Conservation (phyloP, 1,139 yeast genomes). For the Hanseniaspora gamundiae region DNA sequence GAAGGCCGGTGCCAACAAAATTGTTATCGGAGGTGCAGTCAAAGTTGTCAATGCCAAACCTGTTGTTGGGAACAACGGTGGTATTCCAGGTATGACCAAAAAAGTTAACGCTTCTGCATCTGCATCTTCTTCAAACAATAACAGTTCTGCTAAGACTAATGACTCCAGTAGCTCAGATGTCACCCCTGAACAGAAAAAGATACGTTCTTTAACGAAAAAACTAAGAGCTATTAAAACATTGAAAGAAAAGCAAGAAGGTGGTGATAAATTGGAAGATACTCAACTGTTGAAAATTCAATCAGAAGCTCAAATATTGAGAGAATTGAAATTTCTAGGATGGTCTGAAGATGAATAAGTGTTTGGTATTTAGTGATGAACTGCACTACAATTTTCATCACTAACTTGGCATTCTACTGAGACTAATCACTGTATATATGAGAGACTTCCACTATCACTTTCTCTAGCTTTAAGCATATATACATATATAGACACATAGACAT, state of each 20-base stretch:
- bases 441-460: too few relatives aligned
- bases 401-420: too few relatives aligned
- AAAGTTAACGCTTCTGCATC: slow-evolving; percentile 32
- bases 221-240: slow-evolving; percentile 86
- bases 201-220: slow-evolving; percentile 81
- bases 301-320: slow-evolving; percentile 67
- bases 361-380: neutral
- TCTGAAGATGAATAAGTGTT: slow-evolving; percentile 12
- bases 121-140: slow-evolving; percentile 62
- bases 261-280: slow-evolving; percentile 83
- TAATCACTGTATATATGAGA: too few relatives aligned
- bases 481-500: too few relatives aligned
- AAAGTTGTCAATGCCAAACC: slow-evolving; percentile 14
- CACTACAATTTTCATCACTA: neutral
- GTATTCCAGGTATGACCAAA: slow-evolving; percentile 6
- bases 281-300: slow-evolving; percentile 83
- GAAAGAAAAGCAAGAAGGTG: slow-evolving; percentile 72
- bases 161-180: slow-evolving; percentile 14
- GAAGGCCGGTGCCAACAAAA: slow-evolving; percentile 60
- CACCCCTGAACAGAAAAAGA: slow-evolving; percentile 70
- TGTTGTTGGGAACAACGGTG: slow-evolving; percentile 6
- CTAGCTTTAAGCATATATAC: too few relatives aligned
- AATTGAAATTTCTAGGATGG: slow-evolving; percentile 71
- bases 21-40: slow-evolving; percentile 26
- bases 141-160: slow-evolving; percentile 54